phyloP scores from a whole-genome alignment of 1,284 basidiomycete species.

The Xerocomus minutiporus region DNA sequence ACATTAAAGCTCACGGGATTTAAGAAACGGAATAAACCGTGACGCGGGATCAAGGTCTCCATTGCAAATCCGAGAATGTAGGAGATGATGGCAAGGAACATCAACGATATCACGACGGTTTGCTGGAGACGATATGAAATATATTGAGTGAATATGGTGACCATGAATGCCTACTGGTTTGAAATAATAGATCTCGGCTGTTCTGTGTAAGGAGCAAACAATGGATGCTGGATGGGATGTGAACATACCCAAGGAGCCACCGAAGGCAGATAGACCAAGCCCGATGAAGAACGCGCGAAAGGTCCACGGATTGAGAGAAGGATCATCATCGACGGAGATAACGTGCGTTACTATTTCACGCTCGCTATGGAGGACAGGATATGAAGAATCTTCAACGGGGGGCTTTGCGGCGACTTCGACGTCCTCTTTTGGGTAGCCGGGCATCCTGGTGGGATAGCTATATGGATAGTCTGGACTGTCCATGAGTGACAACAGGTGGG shows the following conservation, averaged over 20 bases:
- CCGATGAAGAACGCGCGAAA: conserved; percentile 58
- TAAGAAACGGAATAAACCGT: conserved; percentile 46
- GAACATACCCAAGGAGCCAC: conserved; percentile 42
- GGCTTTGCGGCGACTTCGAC: conserved; percentile 29
- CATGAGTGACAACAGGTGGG: neutral
- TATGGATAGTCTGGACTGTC: neutral
- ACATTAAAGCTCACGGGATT: conserved; percentile 44
- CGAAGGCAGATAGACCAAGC: conserved; percentile 56
- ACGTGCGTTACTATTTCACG: conserved; percentile 50
- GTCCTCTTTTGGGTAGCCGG: conserved; percentile 24
- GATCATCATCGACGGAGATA: conserved; percentile 53
- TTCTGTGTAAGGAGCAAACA: neutral
- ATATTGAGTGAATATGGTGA: no score
- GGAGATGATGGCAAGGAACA: conserved; percentile 48
- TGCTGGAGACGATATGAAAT: conserved; percentile 28
- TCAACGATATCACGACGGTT: conserved; percentile 46
- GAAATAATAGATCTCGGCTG: conserved; percentile 57
- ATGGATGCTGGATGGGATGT: neutral
- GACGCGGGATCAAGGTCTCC: conserved; percentile 44
- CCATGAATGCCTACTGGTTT: conserved; percentile 38
- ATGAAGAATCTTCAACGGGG: conserved; percentile 15
- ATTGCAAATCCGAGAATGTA: conserved; percentile 39
- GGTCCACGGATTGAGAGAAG: conserved; percentile 53
- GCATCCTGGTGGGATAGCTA: neutral
- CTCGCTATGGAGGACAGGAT: conserved; percentile 38